Evolutionary conservation across 257 asterid genomes (phyloP), one percentile per base, ranked within the genome.

Genomic region (Gentiana straminea): DNA sequence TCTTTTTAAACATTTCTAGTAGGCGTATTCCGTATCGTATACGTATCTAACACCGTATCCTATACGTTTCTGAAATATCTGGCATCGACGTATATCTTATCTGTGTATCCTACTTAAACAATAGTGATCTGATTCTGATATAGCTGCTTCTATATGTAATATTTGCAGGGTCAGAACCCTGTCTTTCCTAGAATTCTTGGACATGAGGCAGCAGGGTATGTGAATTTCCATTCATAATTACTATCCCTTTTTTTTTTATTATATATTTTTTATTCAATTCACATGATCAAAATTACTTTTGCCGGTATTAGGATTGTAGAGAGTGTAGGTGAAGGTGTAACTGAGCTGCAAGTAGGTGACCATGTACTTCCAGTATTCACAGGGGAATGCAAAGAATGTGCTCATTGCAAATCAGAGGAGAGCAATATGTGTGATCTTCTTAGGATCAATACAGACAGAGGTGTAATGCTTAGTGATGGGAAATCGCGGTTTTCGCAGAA

Each of bases 341-440:
- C 62, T 4, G 62, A 64, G 32, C 63, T 57, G 13, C 51, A 50
- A 51, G 44, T 41, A 8, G 69, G 69, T 13, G 69, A 64, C 47
- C 69, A 64, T 50, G 69, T 64, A 13, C 63, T 64, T 41, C 69
- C 69, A 15, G 58, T 56, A 11, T 64, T 64, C 63, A 64, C 69
- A n/a, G 69, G 69, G 43, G 69, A 57, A 34, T 64, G 69, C 49
- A 37, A 48, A 15, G 45, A 64, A 10, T 64, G 69, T 13, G 52
- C 2, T 34, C 63, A 64, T 33, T 64, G 69, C 63, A 64, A 37
- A 33, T 64, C 69, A 4, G 69, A 64, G 50, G 69, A 56, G 50
- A 64, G 69, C 63, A 64, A 64, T 35, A 57, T 64, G 69, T 64
- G 69, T 47, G 53, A 64, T 8, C 57, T 64, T 11, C 69, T 64